Evolutionary conservation across 768 basidiomycete species (phyloP), one percentile per base, ranked within the genome.

Genomic region (Boletales sp.): DNA sequence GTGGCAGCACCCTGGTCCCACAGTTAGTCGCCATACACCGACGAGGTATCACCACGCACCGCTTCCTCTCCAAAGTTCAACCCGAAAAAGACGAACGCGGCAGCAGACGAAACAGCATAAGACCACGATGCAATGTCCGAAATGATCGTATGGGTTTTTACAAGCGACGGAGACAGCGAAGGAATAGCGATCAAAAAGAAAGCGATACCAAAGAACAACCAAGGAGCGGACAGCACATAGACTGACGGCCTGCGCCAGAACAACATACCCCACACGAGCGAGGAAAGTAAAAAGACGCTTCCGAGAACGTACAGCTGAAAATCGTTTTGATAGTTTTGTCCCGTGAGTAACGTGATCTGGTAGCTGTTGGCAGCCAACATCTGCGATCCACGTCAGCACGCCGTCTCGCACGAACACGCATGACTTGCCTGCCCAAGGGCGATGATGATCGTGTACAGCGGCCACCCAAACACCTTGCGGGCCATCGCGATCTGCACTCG

Each of bases 11-110:
- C 93, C 82, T 89, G 59, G 36, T 29, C 38, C 54, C 39, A 19
- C 40, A 21, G 29, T 55, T 47, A 56, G 60, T 43, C 2, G 47
- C 24, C 32, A 9, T 9, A 34, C 11, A 34, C 5, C 11, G 32
- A 2, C 9, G 32, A 41, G 31, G 31, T 4, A 11, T n/a, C 8
- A 36, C 72, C 77, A 43, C 61, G 0, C 68, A 87, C 88, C 15
- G 93, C 94, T 77, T 95, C 94, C 73, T 97, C 94, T 67, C 94
- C 94, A 66, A 97, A 97, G 69, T 97, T 97, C 54, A 94, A 78
- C 62, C 93, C 94, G 61, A 97, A 97, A 80, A 92, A 94, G 43
- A 83, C 72, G 77, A 95, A 97, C 11, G 90, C 86, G 29, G 90
- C 94, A 12, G 93, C 86, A n/a, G 94, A 95, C 17, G 87, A 93